Evolutionary conservation across 2,329 filamentous ascomycete species (phyloP), one percentile per base, ranked within the genome.

Genomic region (Aphanoascus verrucosus): DNA sequence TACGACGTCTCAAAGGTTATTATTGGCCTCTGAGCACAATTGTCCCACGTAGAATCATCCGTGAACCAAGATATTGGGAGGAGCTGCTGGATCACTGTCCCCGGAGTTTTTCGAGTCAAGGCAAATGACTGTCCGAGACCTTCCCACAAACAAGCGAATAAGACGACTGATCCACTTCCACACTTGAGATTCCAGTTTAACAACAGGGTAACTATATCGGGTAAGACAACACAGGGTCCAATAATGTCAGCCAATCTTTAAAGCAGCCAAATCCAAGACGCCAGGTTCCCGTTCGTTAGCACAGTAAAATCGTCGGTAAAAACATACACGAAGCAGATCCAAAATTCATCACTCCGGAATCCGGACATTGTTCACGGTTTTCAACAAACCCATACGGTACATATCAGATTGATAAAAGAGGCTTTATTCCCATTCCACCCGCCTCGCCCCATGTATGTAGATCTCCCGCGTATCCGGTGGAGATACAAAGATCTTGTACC

Each of bases 401-500:
- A 43, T 43, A 31, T 34, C 38, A 50, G 48, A 50, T 50, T 34
- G 38, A 43, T 35, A 42, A 50, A 48, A 42, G 23, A 50, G 20
- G 20, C 48, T 50, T 50, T 42, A 45, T 52, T 52, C 45, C 19
- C 49, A 52, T 52, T 45, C 40, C 49, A 45, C 38, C 49, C 38
- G 49, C 49, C 40, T 45, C 11, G 49, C 7, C 41, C 49, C 40
- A 45, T 45, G 40, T 45, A 52, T 45, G 49, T 52, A 52, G 49
- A 52, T 52, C 49, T 52, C 49, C 49, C 49, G 49, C 34, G 23
- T 43, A 20, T 12, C 48, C 49, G 45, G 49, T 45, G 40, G 34
- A 52, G 49, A 52, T 52, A 52, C 49, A 20, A 52, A 52, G 49
- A 45, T 43, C 49, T 23, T 38, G 49, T 45, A 37, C 49, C 38